Percentiles rank a stretch among this genome's conserved stretches.
These are phyloP conservation scores for Sporisorium reilianum DNA, from an alignment of 1,284 basidiomycete genomes.

Conservation along the genomic window DNA sequence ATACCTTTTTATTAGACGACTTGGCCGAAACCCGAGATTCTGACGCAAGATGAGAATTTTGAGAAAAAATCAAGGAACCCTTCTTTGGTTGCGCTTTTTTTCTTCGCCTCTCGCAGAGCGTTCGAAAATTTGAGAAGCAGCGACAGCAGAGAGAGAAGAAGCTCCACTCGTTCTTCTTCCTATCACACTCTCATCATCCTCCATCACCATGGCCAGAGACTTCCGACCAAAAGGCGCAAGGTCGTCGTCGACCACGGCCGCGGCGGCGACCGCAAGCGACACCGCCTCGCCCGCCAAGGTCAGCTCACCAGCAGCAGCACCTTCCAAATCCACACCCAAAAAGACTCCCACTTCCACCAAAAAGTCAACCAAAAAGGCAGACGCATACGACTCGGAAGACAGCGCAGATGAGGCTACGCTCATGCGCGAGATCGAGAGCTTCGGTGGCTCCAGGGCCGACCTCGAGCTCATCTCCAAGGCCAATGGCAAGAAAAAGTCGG, in stretches of 20 bases:
- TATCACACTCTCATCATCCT: slow-evolving; percentile 16
- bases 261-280: not conserved
- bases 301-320: slow-evolving; percentile 11
- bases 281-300: slow-evolving; percentile 19
- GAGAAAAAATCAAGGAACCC: slow-evolving; percentile 6
- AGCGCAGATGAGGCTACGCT: slow-evolving; percentile 46
- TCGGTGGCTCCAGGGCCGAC: slow-evolving; percentile 42
- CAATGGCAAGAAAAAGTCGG: slow-evolving; percentile 36
- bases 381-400: slow-evolving; percentile 43
- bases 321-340: slow-evolving; percentile 14
- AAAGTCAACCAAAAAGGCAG: slow-evolving; percentile 23
- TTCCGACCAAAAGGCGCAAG: slow-evolving; percentile 55
- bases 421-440: slow-evolving; percentile 49
- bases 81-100: not conserved
- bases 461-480: slow-evolving; percentile 45
- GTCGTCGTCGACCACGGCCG: slow-evolving; percentile 1
- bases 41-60: not conserved
- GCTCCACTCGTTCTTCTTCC: not conserved
- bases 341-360: slow-evolving; percentile 13
- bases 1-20: no score
- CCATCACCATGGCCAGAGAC: slow-evolving; percentile 56
- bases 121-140: slow-evolving; percentile 21
- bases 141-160: not conserved
- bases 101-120: slow-evolving; percentile 8
- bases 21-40: not conserved